Conservation (phyloP, 2,329 filamentous ascomycete genomes). For the Xylaria sp. region DNA sequence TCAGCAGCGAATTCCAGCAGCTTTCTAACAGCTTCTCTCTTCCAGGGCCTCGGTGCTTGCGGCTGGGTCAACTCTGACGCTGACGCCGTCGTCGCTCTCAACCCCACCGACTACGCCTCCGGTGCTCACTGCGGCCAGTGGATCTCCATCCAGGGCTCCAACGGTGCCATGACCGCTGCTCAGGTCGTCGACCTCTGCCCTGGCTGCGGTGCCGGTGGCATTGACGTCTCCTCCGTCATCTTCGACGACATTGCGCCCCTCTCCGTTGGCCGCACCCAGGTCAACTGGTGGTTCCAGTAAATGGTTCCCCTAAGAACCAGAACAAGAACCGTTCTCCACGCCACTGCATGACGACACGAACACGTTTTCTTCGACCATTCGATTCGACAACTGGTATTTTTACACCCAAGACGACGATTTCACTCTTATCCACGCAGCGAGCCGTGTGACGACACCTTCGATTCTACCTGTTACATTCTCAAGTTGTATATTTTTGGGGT, state of each 20-base stretch:
- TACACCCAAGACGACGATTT: too few species aligned
- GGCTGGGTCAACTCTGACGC: slow-evolving; percentile 9
- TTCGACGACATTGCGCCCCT: slow-evolving; percentile 18
- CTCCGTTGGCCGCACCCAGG: slow-evolving; percentile 5
- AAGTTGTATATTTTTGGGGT: too few species aligned
- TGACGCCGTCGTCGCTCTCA: slow-evolving; percentile 16
- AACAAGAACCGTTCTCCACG: background rate
- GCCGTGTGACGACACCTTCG: background rate
- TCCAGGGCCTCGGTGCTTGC: slow-evolving; percentile 18
- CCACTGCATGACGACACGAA: background rate
- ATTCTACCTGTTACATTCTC: background rate
- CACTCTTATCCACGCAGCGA: background rate
- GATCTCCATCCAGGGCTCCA: slow-evolving; percentile 17
- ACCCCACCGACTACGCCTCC: slow-evolving; percentile 14
- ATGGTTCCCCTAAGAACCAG: background rate
- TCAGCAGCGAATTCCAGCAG: background rate
- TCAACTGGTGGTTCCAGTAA: slow-evolving; percentile 22
- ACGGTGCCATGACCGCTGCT: slow-evolving; percentile 12
- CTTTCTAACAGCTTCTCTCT: slow-evolving; percentile 1
- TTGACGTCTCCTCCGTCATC: slow-evolving; percentile 18
- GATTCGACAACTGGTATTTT: background rate
- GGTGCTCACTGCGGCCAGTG: slow-evolving; percentile 18
- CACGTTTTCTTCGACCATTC: background rate
- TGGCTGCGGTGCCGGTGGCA: slow-evolving; percentile 11
- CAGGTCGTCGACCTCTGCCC: slow-evolving; percentile 18